Conservation (phyloP, 768 basidiomycete species). For the Cytidiella melzeri region DNA sequence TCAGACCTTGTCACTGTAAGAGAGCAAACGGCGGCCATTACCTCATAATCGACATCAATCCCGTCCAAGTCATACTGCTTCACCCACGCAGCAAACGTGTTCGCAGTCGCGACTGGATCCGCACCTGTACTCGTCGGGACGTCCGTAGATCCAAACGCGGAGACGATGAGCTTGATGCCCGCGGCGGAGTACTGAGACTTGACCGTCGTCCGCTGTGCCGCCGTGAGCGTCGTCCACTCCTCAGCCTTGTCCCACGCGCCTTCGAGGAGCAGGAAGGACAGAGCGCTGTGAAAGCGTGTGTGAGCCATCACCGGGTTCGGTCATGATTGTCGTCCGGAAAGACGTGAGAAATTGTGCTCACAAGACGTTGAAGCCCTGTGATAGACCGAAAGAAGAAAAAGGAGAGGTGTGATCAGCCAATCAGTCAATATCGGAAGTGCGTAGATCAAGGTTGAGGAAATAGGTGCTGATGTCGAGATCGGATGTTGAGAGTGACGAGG, state of each 20-base stretch:
- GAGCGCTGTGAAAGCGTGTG: constrained; percentile 26
- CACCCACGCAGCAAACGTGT: constrained; percentile 61
- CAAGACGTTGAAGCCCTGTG: constrained; percentile 57
- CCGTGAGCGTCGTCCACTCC: constrained; percentile 46
- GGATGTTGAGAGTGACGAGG: neutral
- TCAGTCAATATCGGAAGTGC: neutral
- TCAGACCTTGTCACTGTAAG: neutral
- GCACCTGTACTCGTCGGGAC: constrained; percentile 48
- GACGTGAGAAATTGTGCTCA: constrained; percentile 24
- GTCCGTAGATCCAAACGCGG: constrained; percentile 52
- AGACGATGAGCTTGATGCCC: constrained; percentile 58
- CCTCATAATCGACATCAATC: constrained; percentile 71
- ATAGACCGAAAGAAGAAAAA: neutral
- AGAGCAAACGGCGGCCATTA: constrained; percentile 5
- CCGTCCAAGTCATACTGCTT: constrained; percentile 56
- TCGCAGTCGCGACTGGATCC: constrained; percentile 58
- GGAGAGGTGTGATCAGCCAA: neutral
- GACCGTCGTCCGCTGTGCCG: constrained; percentile 38
- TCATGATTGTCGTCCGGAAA: neutral
- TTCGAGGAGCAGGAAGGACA: constrained; percentile 49
- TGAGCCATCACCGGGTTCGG: neutral
- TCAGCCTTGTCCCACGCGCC: constrained; percentile 57
- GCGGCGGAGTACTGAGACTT: constrained; percentile 50
- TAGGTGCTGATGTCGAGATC: neutral
- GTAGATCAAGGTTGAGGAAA: neutral